Evolutionary conservation across 208 protist species (phyloP).

Genomic region (Leishmania gerbilli): DNA sequence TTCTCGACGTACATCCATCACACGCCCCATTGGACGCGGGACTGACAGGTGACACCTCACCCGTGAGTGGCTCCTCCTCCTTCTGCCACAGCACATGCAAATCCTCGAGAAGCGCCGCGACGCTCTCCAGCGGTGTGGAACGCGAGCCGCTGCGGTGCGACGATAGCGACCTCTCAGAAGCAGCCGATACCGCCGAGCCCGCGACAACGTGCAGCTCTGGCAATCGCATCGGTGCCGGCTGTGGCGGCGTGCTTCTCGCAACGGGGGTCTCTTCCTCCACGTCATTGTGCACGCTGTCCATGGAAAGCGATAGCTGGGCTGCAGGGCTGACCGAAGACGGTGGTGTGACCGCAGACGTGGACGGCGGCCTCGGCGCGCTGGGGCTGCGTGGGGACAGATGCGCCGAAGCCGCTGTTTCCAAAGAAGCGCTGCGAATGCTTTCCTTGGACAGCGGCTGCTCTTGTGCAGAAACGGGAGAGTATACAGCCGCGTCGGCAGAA

Average conservation of each 20-base stretch:
- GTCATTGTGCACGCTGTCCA: background rate
- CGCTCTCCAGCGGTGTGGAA: constrained; percentile 2
- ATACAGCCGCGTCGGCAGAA: background rate
- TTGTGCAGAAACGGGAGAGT: background rate
- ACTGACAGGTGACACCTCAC: too few relatives aligned
- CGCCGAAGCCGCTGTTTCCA: background rate
- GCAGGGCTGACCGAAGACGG: constrained; percentile 1
- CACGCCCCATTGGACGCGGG: background rate
- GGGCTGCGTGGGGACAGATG: background rate
- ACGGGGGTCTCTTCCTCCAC: background rate
- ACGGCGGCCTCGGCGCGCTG: background rate
- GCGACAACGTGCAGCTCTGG: background rate
- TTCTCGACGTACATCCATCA: background rate
- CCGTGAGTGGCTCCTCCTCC: constrained; percentile 3
- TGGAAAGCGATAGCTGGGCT: background rate
- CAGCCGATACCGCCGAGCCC: background rate
- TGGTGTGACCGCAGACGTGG: background rate
- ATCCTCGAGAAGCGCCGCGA: constrained; percentile 22
- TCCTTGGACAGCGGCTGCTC: background rate
- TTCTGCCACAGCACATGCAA: constrained; percentile 18
- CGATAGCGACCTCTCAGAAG: background rate
- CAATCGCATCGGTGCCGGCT: background rate
- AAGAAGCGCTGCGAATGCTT: background rate
- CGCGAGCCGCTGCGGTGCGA: background rate
- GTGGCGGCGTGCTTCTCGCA: background rate